Percentiles rank a stretch among this genome's conserved stretches.
Conservation (phyloP, 192 early-diverging fungal genomes). For the Coemansia sp. region DNA sequence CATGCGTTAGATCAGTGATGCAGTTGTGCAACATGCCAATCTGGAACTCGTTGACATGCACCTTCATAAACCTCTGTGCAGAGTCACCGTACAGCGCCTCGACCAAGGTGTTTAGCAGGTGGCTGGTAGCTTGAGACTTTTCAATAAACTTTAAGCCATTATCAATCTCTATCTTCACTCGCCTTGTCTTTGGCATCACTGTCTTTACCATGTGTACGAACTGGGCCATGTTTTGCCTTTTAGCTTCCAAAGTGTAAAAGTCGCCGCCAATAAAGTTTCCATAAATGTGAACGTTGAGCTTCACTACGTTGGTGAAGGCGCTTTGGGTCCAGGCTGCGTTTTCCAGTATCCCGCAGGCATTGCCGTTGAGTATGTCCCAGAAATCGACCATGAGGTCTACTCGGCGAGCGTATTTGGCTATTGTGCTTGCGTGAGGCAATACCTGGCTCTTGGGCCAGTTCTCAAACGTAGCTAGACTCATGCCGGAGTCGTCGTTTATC, state of each 20-base stretch:
- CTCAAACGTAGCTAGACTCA: neutral
- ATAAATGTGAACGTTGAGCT: neutral
- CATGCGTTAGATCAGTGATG: neutral
- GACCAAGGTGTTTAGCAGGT: neutral
- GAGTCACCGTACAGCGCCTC: neutral
- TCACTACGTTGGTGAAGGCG: neutral
- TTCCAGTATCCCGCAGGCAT: neutral
- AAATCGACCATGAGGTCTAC: neutral
- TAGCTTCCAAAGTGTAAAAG: constrained; percentile 2
- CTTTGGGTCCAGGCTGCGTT: neutral
- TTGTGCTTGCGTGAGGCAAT: neutral
- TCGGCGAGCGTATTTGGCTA: neutral
- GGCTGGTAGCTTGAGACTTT: neutral
- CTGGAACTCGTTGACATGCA: neutral
- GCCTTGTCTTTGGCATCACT: neutral
- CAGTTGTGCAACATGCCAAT: constrained; percentile 4
- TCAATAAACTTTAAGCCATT: neutral
- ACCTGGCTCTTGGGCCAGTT: constrained; percentile 2
- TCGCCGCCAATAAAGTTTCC: neutral
- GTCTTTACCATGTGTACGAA: neutral
- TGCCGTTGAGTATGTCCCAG: constrained; percentile 6
- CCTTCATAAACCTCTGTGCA: neutral
- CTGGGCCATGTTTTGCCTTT: neutral
- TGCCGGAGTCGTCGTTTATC: constrained; percentile 1
- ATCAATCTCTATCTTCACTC: neutral